Evolutionary conservation across 23 red algal species (phyloP).

Genomic region (Gracilaria domingensis): DNA sequence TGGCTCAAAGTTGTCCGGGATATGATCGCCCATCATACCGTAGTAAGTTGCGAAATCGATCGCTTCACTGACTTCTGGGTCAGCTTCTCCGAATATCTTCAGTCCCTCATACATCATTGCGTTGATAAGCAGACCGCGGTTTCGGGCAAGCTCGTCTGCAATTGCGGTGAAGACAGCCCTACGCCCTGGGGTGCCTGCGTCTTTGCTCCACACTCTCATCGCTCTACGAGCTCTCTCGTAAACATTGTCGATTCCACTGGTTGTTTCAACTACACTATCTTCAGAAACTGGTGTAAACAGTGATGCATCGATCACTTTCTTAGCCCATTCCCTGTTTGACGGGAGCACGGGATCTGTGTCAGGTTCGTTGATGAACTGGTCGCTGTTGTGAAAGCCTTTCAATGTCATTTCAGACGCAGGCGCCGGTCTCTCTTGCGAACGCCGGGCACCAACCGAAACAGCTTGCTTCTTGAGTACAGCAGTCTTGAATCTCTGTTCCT

Average conservation of each 20-base stretch:
- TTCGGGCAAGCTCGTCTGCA: conserved; percentile 39
- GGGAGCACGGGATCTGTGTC: conserved; percentile 60
- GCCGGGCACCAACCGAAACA: conserved; percentile 36
- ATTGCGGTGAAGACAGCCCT: conserved; percentile 17
- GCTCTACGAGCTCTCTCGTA: conserved; percentile 34
- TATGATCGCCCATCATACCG: conserved; percentile 24
- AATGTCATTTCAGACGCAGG: conserved; percentile 37
- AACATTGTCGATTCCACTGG: conserved; percentile 1
- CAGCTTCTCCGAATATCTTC: conserved; percentile 59
- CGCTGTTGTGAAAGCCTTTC: conserved; percentile 7
- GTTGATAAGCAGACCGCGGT: conserved; percentile 55
- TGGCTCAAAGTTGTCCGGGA: conserved; percentile 58
- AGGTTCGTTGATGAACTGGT: conserved; percentile 53
- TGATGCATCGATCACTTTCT: conserved; percentile 21
- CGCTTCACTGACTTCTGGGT: conserved; percentile 67
- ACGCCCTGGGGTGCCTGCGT: conserved; percentile 11
- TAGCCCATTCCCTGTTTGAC: conserved; percentile 53
- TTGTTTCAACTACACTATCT: conserved; percentile 16
- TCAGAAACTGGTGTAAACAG: conserved; percentile 23
- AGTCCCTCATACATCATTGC: conserved; percentile 59
- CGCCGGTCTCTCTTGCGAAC: conserved; percentile 38
- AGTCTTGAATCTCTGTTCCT: conserved; percentile 40
- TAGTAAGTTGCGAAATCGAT: conserved; percentile 79
- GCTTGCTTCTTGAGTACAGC: conserved; percentile 25
- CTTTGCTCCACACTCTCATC: conserved; percentile 28